Evolutionary conservation across 345 rosid species (phyloP), one percentile per base, ranked within the genome.

Genomic region (Eucalyptus erythrocorys): DNA sequence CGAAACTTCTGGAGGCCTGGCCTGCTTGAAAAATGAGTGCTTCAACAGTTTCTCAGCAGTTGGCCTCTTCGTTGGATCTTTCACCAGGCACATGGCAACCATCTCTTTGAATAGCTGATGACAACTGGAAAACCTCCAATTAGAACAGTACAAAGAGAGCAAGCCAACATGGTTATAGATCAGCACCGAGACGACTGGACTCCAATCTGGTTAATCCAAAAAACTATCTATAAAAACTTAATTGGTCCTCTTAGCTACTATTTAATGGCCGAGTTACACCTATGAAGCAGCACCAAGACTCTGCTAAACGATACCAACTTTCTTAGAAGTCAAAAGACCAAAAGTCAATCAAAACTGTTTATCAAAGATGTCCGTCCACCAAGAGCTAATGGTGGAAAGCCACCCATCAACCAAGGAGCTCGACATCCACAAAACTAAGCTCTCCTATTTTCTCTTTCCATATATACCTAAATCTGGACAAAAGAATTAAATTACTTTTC

Each of bases 71-170:
- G 98, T 91, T 93, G 96, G 99, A 93, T 98, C 99, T 96, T 98
- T 98, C 93, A 96, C 99, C 91, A 98, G 94, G 94, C 99, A 97
- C 99, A 98, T 97, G 82, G 99, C 99, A 89, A 98, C 98, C 99
- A 98, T 97, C 94, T 98, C 99, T 98, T 98, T 98, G 93, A 98
- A 98, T 92, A 98, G 95, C 99, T 98, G 99, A 92, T 94, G 90
- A 98, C 99, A 94, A 93, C 98, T 94, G 98, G 94, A 94, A 96
- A 94, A 94, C 92, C 92, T 93, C 95, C 90, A 93, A 94, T 98
- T 92, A 98, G 99, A 95, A 95, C 90, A 93, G 89, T 89, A 89
- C 87, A 89, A 64, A 85, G 87, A 79, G 48, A 59, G 37, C 9
- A n/a, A 76, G 30, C 82, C 84, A 76, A 76, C 30, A 37, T 6